Evolutionary conservation across 176 grass and related monocot genomes (phyloP), one percentile per base, ranked within the genome.

Genomic region (Oryza longistaminata): DNA sequence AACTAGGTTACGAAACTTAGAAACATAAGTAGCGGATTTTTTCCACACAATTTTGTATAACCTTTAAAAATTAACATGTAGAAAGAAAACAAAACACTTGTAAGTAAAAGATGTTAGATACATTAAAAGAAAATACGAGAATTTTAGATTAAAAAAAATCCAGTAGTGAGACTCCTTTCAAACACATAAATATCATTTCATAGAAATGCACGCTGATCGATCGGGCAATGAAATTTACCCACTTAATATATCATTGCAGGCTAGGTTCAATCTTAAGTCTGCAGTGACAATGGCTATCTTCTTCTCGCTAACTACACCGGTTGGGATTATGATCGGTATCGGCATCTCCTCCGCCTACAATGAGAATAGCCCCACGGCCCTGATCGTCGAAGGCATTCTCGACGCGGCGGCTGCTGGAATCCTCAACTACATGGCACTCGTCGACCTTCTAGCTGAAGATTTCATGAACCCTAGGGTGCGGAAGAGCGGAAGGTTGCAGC

Each of bases 401-500:
- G 3, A 91, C 11, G 75, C 92, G 0, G 87, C 72, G 0, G 83
- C 92, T 0, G 88, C 95, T 0, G 92, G 92, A 12, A 97, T 97
- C 34, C 80, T 97, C 0, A 81, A 84, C 74, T 97, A 97, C 77
- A 97, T 97, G 89, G 85, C 89, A 0, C 81, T 94, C 6, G 89
- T 94, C 1, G 92, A 94, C 79, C 89, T 94, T 8, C 73, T 94
- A 0, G 89, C 92, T 0, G 84, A 89, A 50, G 92, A 92, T 27
- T 94, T 92, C 44, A 88, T 90, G 95, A 91, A 91, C 48, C 73
- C 87, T 19, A 83, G 70, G 12, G 92, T 97, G 45, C 92, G 91
- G 70, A 86, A 42, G 24, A 90, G 78, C 7, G 84, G 46, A 2
- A 91, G 49, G 61, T 25, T 97, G 42, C 90, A 91, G 49, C 31